A percentile compares a stretch with the other conserved stretches of the same genome.
Conservation (phyloP, 768 basidiomycete genomes). For the Suillus sp. region DNA sequence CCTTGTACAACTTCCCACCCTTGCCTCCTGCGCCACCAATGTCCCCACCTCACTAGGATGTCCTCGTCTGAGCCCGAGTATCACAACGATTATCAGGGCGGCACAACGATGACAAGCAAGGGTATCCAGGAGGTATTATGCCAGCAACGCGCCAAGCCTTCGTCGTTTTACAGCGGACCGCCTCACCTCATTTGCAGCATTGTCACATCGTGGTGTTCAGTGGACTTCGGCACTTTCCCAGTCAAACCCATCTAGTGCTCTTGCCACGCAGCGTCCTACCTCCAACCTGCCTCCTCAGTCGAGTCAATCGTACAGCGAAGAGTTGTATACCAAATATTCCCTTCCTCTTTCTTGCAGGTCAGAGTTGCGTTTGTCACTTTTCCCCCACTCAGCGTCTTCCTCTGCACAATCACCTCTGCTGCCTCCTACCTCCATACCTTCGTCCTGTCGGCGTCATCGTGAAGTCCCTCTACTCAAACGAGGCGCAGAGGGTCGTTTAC, state of each 20-base stretch:
- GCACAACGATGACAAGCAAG: slow-evolving; percentile 70
- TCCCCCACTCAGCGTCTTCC: slow-evolving; percentile 36
- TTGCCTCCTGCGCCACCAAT: slow-evolving; percentile 55
- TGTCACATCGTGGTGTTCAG: slow-evolving; percentile 52
- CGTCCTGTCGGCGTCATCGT: slow-evolving; percentile 38
- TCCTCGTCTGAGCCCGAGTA: slow-evolving; percentile 31
- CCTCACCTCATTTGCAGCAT: slow-evolving; percentile 49
- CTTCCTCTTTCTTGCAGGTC: slow-evolving; percentile 57
- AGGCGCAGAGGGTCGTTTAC: slow-evolving; percentile 65
- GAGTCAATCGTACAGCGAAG: slow-evolving; percentile 40
- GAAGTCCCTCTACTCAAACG: slow-evolving; percentile 59
- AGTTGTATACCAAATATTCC: slow-evolving; percentile 57
- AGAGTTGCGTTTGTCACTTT: slow-evolving; percentile 49
- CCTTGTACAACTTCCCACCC: slow-evolving; percentile 50
- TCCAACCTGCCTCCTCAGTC: slow-evolving; percentile 29
- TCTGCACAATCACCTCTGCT: slow-evolving; percentile 40
- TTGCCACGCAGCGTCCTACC: slow-evolving; percentile 26
- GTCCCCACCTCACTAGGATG: slow-evolving; percentile 23
- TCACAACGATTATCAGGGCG: slow-evolving; percentile 51
- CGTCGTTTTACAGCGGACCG: slow-evolving; percentile 30
- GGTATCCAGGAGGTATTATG: slow-evolving; percentile 53
- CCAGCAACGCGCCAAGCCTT: slow-evolving; percentile 41
- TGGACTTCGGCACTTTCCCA: slow-evolving; percentile 40
- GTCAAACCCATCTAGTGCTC: slow-evolving; percentile 28
- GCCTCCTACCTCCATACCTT: slow-evolving; percentile 36